A percentile compares a stretch with the other conserved stretches of the same genome.
phyloP scores from a whole-genome alignment of 2,329 filamentous ascomycete genomes.

The Cladophialophora psammophila region DNA sequence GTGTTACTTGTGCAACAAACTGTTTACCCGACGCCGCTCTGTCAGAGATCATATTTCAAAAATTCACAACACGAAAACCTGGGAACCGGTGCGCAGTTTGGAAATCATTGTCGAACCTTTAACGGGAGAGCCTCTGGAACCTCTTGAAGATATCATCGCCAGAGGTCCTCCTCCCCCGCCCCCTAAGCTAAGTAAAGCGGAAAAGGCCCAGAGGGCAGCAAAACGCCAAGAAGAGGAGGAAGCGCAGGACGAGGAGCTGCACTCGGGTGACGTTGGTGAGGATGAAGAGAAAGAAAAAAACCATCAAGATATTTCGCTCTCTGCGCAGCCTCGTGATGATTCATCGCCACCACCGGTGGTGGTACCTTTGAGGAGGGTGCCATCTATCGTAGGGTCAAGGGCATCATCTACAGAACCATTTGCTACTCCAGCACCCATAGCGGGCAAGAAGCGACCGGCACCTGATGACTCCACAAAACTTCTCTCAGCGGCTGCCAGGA shows the following conservation, averaged over 20 bases:
- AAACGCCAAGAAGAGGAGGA: constrained; percentile 25
- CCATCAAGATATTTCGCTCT: neutral
- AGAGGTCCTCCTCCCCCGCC: constrained; percentile 38
- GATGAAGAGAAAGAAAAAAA: constrained; percentile 12
- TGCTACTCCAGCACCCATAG: constrained; percentile 33
- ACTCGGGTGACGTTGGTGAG: neutral
- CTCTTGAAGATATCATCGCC: constrained; percentile 39
- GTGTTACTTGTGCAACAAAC: constrained; percentile 41
- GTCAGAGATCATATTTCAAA: constrained; percentile 42
- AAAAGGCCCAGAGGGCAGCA: constrained; percentile 28
- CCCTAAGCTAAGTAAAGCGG: constrained; percentile 29
- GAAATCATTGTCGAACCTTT: constrained; percentile 41
- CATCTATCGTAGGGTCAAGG: constrained; percentile 33
- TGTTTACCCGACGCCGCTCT: constrained; percentile 40
- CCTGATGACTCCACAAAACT: constrained; percentile 31
- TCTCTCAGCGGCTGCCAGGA: constrained; percentile 31
- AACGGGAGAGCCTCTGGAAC: constrained; percentile 39
- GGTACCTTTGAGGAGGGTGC: constrained; percentile 33
- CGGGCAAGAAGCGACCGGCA: constrained; percentile 39
- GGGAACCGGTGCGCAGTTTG: constrained; percentile 39
- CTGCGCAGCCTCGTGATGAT: constrained; percentile 9
- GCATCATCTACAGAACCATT: constrained; percentile 34
- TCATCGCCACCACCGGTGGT: constrained; percentile 17
- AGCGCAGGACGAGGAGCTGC: constrained; percentile 13
- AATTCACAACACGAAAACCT: constrained; percentile 41